Evolutionary conservation across 164 flowering plant species (phyloP).

Genomic region (Euptelea pleiosperma): DNA sequence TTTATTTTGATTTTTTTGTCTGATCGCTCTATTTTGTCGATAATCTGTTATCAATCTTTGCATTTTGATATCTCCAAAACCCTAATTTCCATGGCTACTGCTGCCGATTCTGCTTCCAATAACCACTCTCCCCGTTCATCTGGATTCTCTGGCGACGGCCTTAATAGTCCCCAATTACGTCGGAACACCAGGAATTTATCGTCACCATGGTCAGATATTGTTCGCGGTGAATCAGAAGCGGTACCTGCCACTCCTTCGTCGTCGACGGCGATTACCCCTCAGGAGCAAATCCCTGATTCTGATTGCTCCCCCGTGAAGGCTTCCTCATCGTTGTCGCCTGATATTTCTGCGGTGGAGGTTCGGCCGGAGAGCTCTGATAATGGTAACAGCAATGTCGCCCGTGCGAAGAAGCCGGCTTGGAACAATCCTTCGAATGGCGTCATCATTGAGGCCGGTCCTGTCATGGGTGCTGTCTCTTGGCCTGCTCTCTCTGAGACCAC

Average conservation of each 20-base stretch:
- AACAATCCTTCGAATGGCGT: slow-evolving; percentile 51
- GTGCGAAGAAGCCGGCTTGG: slow-evolving; percentile 65
- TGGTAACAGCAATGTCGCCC: slow-evolving; percentile 32
- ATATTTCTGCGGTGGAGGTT: slow-evolving; percentile 18
- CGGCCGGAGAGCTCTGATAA: slow-evolving; percentile 24
- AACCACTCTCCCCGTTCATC: background rate
- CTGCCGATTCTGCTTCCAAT: too few species aligned
- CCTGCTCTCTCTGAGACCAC: slow-evolving; percentile 69
- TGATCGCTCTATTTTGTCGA: too few species aligned
- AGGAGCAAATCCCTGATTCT: slow-evolving; percentile 18
- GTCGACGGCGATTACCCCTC: slow-evolving; percentile 1
- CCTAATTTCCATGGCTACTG: too few species aligned
- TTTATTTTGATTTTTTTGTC: too few species aligned
- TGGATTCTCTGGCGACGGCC: background rate
- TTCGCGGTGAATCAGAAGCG: slow-evolving; percentile 6
- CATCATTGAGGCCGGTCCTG: slow-evolving; percentile 38
- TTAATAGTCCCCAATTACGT: too few species aligned
- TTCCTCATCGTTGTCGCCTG: slow-evolving; percentile 16
- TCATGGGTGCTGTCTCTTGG: slow-evolving; percentile 66
- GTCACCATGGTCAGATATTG: slow-evolving; percentile 2
- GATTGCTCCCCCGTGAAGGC: background rate
- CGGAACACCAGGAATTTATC: too few species aligned
- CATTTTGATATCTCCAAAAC: too few species aligned
- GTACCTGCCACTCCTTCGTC: background rate
- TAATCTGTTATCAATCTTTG: too few species aligned